Evolutionary conservation across 1,284 basidiomycete genomes (phyloP).

Genomic region (Malassezia cuniculi): DNA sequence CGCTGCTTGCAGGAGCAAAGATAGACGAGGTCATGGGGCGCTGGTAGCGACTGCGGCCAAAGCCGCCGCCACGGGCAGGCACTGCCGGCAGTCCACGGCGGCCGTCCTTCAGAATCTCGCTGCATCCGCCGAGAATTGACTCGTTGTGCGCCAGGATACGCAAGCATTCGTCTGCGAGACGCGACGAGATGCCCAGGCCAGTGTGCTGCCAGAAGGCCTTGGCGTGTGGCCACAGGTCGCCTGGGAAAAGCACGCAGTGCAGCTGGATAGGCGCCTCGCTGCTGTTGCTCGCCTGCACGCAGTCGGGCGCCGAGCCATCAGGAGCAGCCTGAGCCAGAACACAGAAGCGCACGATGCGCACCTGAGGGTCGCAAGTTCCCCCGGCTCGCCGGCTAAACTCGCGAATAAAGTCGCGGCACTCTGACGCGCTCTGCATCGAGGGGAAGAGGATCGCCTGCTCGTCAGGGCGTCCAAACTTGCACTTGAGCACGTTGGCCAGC

Average conservation of each 20-base stretch:
- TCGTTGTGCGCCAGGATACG: slow-evolving; percentile 24
- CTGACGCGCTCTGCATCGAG: slow-evolving; percentile 23
- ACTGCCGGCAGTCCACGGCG: background rate
- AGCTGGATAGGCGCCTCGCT: slow-evolving; percentile 4
- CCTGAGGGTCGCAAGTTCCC: slow-evolving; percentile 11
- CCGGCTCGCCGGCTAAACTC: too few relatives aligned
- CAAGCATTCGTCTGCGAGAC: slow-evolving; percentile 71
- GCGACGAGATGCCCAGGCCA: slow-evolving; percentile 75
- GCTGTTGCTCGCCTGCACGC: slow-evolving; percentile 1
- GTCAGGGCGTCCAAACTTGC: slow-evolving; percentile 23
- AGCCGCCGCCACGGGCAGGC: slow-evolving; percentile 11
- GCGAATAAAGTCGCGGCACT: slow-evolving; percentile 36
- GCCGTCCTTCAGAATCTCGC: background rate
- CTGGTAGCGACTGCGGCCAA: slow-evolving; percentile 23
- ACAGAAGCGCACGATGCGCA: slow-evolving; percentile 31
- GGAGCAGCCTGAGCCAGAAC: slow-evolving; percentile 15
- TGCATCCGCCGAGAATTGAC: slow-evolving; percentile 6
- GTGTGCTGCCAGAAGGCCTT: slow-evolving; percentile 96
- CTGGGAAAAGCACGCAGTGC: slow-evolving; percentile 64
- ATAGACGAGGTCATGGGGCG: too few relatives aligned
- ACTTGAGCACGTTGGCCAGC: slow-evolving; percentile 20
- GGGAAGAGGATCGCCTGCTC: slow-evolving; percentile 35
- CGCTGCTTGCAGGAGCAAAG: too few relatives aligned
- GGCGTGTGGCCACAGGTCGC: slow-evolving; percentile 57
- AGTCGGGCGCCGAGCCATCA: slow-evolving; percentile 7